Evolutionary conservation across 1,139 yeast genomes (phyloP), one percentile per base, ranked within the genome.

Genomic region (Petasospora rhodanensis): DNA sequence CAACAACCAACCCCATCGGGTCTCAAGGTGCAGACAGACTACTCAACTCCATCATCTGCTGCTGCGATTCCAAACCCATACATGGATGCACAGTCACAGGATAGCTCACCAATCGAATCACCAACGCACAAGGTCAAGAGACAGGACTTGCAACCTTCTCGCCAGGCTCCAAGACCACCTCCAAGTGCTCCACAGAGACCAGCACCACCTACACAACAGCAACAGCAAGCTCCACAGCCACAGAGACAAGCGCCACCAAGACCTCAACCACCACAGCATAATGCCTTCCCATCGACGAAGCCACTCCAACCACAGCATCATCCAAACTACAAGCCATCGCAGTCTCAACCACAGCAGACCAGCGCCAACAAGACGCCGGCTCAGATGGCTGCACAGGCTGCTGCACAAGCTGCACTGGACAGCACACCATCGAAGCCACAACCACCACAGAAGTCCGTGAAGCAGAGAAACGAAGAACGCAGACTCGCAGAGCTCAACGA

Each of bases 401-500:
- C 56, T 15, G 53, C 57, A 11, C 49, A 45, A 19, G 54, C 52
- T 13, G 56, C 56, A 6, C 36, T 52, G 14, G 47, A 51, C 28
- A 36, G 45, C 22, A 31, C 54, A 11, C 49, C 52, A 25, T 43
- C 49, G 9, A 56, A 51, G 28, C 54, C 57, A n/a, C 43, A 29
- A 47, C 56, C 56, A 34, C 57, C 60, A 16, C 61, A 63, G 31
- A 43, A 47, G 26, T 41, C 61, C 0, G 47, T 55, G 1, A 69
- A 31, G 54, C 54, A 64, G 67, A 48, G 69, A 64, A 48, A 59
- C 61, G 57, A 74, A 64, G 77, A 78, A 73, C 76, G 67, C 62
- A 73, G 74, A 48, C 63, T 76, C 45, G 78, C 85, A 24, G 77
- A 83, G 33, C 72, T 89, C 73, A 80, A 83, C 25, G 96, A 91